Conservation (phyloP, 352 stramenopile genomes). For the Pythium grandisporangium region DNA sequence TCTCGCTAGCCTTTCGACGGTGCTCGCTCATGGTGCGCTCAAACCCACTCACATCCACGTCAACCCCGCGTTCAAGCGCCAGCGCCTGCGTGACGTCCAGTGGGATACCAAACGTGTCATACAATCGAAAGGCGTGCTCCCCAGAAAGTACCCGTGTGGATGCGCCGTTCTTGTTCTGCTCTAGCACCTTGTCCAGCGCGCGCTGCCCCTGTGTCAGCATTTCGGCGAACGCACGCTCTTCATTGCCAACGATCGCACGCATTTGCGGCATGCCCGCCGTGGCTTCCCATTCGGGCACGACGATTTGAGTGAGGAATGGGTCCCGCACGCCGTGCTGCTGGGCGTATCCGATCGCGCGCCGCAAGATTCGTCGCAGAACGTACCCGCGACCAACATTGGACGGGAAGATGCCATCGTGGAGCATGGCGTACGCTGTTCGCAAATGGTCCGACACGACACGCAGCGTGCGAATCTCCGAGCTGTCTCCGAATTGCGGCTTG, state of each 20-base stretch:
- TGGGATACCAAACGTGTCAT: constrained; percentile 71
- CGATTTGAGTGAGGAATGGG: constrained; percentile 43
- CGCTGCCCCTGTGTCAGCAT: constrained; percentile 51
- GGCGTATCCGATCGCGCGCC: constrained; percentile 74
- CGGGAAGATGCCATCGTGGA: constrained; percentile 92
- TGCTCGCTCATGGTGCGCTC: constrained; percentile 33
- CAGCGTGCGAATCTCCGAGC: constrained; percentile 46
- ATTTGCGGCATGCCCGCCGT: constrained; percentile 39
- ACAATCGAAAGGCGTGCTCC: constrained; percentile 53
- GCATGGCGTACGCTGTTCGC: constrained; percentile 90
- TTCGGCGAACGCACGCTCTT: constrained; percentile 61
- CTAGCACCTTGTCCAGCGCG: constrained; percentile 58
- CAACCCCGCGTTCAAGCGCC: constrained; percentile 41
- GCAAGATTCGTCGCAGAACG: constrained; percentile 91
- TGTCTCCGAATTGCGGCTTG: constrained; percentile 31
- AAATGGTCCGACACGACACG: constrained; percentile 95
- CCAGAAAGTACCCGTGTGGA: constrained; percentile 23
- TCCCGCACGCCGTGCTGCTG: constrained; percentile 41
- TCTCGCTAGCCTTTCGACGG: constrained; percentile 34
- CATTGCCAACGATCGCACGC: constrained; percentile 55
- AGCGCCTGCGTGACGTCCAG: constrained; percentile 69
- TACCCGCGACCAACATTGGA: constrained; percentile 95
- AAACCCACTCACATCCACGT: constrained; percentile 50
- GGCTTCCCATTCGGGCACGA: constrained; percentile 31
- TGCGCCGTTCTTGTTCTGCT: constrained; percentile 5